Base-by-base conservation (phyloP, 345 rosid genomes). In the Hibiscus mutabilis region DNA sequence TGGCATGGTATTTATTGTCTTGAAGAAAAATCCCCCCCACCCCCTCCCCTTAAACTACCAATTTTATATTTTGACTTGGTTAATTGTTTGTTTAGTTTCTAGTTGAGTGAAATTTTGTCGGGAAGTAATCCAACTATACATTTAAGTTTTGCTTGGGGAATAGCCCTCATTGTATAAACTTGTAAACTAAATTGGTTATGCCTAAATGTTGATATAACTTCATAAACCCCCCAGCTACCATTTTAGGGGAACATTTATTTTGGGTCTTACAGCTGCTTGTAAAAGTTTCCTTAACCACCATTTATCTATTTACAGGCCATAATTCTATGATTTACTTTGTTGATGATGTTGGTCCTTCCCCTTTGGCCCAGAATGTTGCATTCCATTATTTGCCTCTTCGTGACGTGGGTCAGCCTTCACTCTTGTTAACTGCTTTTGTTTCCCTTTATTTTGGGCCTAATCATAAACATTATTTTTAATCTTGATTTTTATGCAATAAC, bases 371-470 rank as follows among this genome's bases (percentile, higher is more conserved):
- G 71, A 95, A 80, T 75, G 90, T 95, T 64, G 88, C 96, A 59
- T 84, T 89, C 78, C 87, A 90, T 29, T 87, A 92, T 87, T 88
- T 95, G 91, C 99, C 99, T 76, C 99, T 95, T 75, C 94, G 97
- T 89, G 99, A 95, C 92, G 98, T 95, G 99, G 99, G 99, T 95
- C 94, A 89, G 97, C 97, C 79, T 92, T 89, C 92, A 85, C 88
- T 80, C 83, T 84, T 77, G 78, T 84, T 81, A 73, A 72, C n/a
- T 55, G 60, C 78, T 68, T 68, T 79, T 73, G 13, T 76, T 75
- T 27, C 68, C 42, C 19, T 65, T 35, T 55, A 42, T 35, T 62
- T 25, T 73, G 70, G 35, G 42, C 42, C 40, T 67, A 4, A 67
- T 4, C 69, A 29, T 51, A 37, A 40, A 40, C 22, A n/a, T 21